Evolutionary conservation across 78 protist genomes (phyloP), one percentile per base, ranked within the genome.

Genomic region (Polysphondylium violaceum): DNA sequence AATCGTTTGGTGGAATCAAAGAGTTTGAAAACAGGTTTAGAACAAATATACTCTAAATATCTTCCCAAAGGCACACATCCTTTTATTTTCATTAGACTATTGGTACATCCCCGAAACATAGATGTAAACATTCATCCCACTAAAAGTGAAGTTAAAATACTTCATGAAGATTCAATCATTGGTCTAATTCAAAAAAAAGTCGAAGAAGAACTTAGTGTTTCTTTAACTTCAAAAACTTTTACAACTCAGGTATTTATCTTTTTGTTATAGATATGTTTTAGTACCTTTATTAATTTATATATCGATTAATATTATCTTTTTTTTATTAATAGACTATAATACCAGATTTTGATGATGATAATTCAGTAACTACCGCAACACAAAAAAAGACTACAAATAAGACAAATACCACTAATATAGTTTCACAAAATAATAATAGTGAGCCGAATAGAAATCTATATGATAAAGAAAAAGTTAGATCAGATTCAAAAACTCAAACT

Each of bases 111-210:
- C 2, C 55, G 86, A 8, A 19, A 43, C 23, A 88, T 99, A 5
- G 99, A 99, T 74, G 99, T 97, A 25, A 99, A 99, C 93, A 98
- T 98, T 38, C 99, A 98, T 76, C 99, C 99, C 43, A 98, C 99
- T 2, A 99, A 99, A 31, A 74, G 76, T 55, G 76, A 86, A 53
- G 93, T 91, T 29, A 77, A 68, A 55, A 53, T 83, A 7, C 16
- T 83, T 6, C 50, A 83, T 58, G 91, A 83, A 69, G 91, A 83
- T 12, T 63, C 47, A 67, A 83, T 83, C 71, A 69, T 83, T 58
- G 91, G 69, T 31, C 17, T 83, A 21, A 83, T 83, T 58, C 91
- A 83, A 44, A 73, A 83, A 36, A 19, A 25, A 14, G 71, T 83
- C 3, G 91, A 83, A 23, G 35, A 25, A 56, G 61, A 83, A 19